These are phyloP conservation scores for Pelargonium australe DNA, from an alignment of 441 rosid genomes.

Conservation along the genomic window DNA sequence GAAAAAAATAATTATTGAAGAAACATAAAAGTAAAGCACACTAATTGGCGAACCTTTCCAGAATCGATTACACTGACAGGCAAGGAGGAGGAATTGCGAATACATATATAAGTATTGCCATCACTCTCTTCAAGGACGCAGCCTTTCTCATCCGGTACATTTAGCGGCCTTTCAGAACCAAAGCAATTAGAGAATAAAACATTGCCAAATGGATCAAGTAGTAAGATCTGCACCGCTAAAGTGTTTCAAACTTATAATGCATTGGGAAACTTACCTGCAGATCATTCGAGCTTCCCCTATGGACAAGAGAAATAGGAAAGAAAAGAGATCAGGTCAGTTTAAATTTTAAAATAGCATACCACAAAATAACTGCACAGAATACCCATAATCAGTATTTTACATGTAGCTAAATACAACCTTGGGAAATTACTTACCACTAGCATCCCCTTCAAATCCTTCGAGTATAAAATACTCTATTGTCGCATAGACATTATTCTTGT, in stretches of 20 bases:
- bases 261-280: constrained; percentile 49
- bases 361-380: background rate
- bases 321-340: constrained; percentile 8
- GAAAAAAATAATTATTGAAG: background rate
- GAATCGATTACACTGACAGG: constrained; percentile 56
- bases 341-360: background rate
- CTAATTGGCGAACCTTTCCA: constrained; percentile 42
- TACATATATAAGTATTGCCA: constrained; percentile 32
- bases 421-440: constrained; percentile 41
- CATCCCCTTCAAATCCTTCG: constrained; percentile 58
- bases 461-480: constrained; percentile 59
- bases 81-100: constrained; percentile 40
- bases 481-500: constrained; percentile 47
- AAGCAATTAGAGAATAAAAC: background rate
- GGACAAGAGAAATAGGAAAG: constrained; percentile 9
- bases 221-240: background rate
- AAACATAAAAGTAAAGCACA: background rate
- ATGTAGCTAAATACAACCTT: background rate
- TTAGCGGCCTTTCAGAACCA: constrained; percentile 40
- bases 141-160: constrained; percentile 36
- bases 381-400: background rate
- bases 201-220: constrained; percentile 1
- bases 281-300: constrained; percentile 66
- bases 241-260: constrained; percentile 1
- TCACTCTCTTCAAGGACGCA: constrained; percentile 30